Base-by-base conservation (phyloP, 768 basidiomycete species). In the Lanmaoa pseudosensibilis region DNA sequence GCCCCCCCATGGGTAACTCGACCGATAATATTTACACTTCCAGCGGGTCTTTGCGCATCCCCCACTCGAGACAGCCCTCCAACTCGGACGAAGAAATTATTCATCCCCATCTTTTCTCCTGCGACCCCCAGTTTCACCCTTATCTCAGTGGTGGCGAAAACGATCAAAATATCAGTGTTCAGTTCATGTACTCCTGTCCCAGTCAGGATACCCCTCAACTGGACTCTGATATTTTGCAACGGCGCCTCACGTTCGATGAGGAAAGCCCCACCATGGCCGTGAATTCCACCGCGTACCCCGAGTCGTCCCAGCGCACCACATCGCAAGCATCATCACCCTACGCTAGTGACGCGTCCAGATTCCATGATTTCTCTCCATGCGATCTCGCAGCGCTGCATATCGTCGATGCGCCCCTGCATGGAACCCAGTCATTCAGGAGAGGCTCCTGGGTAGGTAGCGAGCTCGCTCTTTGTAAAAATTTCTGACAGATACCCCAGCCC, bases 231-330 rank as follows among this genome's bases (percentile, higher is more conserved):
- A 69, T 63, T 58, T 58, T 70, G 57, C 64, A 49, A 43, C 60
- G 54, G 27, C 61, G 52, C 21, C 48, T 44, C 54, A 37, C 50
- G 10, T 47, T 58, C 23, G 61, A 60, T 47, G 50, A 59, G 25
- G 58, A 34, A 2, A 30, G 27, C 16, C 34, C 52, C 12, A 9
- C 48, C 39, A 52, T 53, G 30, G 5, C 43, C n/a, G 44, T 36
- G 18, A 48, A 57, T 16, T 38, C 51, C 34, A 53, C 63, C 1
- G 55, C 33, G 0, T 73, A 70, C 46, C 71, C 71, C 2, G 69
- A 67, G 43, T 72, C 71, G 0, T 69, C 71, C 3, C 71, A 74
- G 32, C 65, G 71, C 27, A 64, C 73, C 30, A 67, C 68, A 2
- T 66, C 72, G 3, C 52, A 62, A 53, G 46, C 55, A 34, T 50